Evolutionary conservation across 176 grass and related monocot genomes (phyloP), one percentile per base, ranked within the genome.

Genomic region (Eremochloa ophiuroides): DNA sequence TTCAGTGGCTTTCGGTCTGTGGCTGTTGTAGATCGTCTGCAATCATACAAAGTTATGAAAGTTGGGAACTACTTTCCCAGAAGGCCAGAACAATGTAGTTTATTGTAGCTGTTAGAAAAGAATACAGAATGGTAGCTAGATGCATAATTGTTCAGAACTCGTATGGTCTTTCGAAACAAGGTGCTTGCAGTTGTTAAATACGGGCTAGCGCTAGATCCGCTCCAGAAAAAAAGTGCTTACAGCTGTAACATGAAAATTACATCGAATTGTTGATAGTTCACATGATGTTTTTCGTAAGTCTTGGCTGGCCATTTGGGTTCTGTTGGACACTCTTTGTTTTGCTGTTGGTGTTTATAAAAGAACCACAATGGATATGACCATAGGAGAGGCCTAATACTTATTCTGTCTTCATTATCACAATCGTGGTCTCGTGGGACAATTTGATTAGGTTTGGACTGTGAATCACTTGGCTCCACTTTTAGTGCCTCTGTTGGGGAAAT

Each of bases 371-470:
- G 75, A 60, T 79, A 40, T 82, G 31, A 41, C 33, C n/a, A 11
- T 58, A 63, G 61, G 62, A 5, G 4, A 27, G 42, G 25, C 14
- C 41, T 44, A 59, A 82, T 73, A 74, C 30, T 80, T 70, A 28
- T 50, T 63, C 29, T 50, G 41, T 69, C 62, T 59, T 22, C 5
- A 35, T 35, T 38, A 78, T 85, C 83, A 77, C 83, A 77, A 33
- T 62, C 23, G 60, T 62, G 27, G 62, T 68, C 68, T 83, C 34
- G 31, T 62, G 17, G 37, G 76, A 42, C 26, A 67, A 75, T 89
- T 89, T 85, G 62, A 82, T 69, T 89, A 85, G 71, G 77, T 80
- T 76, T 76, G 33, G 27, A 81, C 77, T 76, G 76, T 80, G 82
- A 76, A 42, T 75, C 82, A 44, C 64, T 76, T 76, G 25, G 67